These are phyloP conservation scores for Ganoderma lingzhi DNA, from an alignment of 1,284 basidiomycete species.

Conservation along the genomic window DNA sequence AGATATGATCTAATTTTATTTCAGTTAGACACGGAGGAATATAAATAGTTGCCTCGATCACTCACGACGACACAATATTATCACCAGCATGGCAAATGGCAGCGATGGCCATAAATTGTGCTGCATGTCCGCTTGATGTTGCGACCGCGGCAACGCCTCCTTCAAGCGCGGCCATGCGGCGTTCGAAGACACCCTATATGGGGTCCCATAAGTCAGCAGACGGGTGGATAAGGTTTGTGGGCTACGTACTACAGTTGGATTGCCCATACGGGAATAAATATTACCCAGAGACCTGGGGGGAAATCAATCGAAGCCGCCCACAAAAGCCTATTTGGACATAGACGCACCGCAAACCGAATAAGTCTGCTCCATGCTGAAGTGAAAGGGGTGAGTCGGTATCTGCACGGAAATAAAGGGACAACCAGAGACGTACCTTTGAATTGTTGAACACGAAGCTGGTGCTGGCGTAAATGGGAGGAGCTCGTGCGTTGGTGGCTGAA, in stretches of 20 bases:
- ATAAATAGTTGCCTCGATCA: conserved; percentile 58
- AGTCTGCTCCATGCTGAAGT: conserved; percentile 79
- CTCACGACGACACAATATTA: conserved; percentile 81
- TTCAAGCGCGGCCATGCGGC: conserved; percentile 85
- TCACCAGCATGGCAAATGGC: conserved; percentile 76
- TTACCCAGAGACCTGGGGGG: conserved; percentile 67
- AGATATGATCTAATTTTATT: conserved; percentile 56
- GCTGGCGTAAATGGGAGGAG: conserved; percentile 84
- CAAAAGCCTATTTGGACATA: background rate
- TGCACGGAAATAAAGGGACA: too few species aligned
- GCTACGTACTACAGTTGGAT: conserved; percentile 79
- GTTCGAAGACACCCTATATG: conserved; percentile 81
- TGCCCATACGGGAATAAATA: conserved; percentile 83
- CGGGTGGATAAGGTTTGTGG: background rate
- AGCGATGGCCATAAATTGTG: conserved; percentile 81
- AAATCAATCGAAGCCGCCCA: background rate
- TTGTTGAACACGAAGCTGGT: conserved; percentile 86
- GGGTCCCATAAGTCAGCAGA: conserved; percentile 37
- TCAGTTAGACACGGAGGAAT: background rate
- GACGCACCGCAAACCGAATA: conserved; percentile 75
- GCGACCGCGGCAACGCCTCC: conserved; percentile 86
- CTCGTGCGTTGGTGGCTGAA: conserved; percentile 78
- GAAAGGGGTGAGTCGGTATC: background rate
- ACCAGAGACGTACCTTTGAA: conserved; percentile 57
- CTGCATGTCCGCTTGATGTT: conserved; percentile 80